A percentile compares a stretch with the other conserved stretches of the same genome.
Evolutionary conservation across 345 rosid species (phyloP).

Genomic region (Pistacia integerrima): DNA sequence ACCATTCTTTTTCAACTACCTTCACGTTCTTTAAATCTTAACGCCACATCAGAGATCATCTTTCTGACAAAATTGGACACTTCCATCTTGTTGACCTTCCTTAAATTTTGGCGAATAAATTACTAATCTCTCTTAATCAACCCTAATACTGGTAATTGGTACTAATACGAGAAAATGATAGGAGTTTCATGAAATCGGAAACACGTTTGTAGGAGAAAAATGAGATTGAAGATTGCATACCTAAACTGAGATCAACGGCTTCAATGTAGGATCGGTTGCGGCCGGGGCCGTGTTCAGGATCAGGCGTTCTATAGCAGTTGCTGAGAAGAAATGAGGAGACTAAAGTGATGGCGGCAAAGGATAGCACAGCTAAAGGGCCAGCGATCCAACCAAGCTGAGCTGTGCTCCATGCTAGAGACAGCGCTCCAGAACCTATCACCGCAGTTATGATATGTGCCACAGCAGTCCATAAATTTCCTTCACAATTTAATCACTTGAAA

Average conservation of each 20-base stretch:
- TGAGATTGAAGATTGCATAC: neutral
- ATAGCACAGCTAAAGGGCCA: constrained; percentile 50
- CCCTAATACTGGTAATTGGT: too few species aligned
- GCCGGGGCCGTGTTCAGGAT: constrained; percentile 48
- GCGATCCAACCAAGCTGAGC: constrained; percentile 78
- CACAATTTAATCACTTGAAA: constrained; percentile 5
- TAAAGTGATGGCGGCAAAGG: constrained; percentile 51
- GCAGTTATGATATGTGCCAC: constrained; percentile 58
- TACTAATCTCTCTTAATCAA: too few species aligned
- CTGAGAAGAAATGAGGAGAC: constrained; percentile 51
- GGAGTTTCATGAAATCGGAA: too few species aligned
- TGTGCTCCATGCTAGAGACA: constrained; percentile 69
- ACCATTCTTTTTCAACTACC: constrained; percentile 1
- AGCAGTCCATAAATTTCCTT: constrained; percentile 49
- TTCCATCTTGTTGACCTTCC: neutral
- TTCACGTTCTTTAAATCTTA: neutral
- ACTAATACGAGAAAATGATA: too few species aligned
- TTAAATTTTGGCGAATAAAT: too few species aligned
- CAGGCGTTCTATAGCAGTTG: constrained; percentile 55
- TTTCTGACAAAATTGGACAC: neutral
- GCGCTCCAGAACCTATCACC: constrained; percentile 58
- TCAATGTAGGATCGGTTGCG: constrained; percentile 35
- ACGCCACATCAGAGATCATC: too few species aligned
- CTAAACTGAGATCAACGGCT: constrained; percentile 39
- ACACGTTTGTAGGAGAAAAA: too few species aligned